These are phyloP conservation scores for Lachancea quebecensis DNA, from an alignment of 805 yeast species.

Conservation along the genomic window DNA sequence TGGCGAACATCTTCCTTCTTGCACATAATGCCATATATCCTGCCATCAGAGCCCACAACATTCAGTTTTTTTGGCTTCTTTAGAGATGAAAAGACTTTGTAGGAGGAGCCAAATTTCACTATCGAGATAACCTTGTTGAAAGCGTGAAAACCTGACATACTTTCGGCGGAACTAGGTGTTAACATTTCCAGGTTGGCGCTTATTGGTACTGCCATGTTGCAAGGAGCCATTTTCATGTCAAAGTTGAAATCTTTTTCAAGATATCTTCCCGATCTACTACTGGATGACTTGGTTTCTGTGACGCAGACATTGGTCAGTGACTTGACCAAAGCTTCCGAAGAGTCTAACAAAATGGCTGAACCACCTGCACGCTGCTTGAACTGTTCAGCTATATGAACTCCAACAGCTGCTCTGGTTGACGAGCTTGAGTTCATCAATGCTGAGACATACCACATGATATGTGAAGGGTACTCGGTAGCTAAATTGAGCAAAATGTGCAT, in stretches of 20 bases:
- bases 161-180: slow-evolving; percentile 46
- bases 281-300: slow-evolving; percentile 18
- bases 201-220: slow-evolving; percentile 65
- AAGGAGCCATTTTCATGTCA: slow-evolving; percentile 37
- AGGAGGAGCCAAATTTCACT: slow-evolving; percentile 57
- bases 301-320: slow-evolving; percentile 23
- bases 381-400: slow-evolving; percentile 38
- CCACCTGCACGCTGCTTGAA: slow-evolving; percentile 14
- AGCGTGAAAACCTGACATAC: slow-evolving; percentile 37
- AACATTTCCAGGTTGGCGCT: slow-evolving; percentile 60
- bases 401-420: slow-evolving; percentile 39
- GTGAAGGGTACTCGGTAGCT: slow-evolving; percentile 63
- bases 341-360: slow-evolving; percentile 14
- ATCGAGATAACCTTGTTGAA: slow-evolving; percentile 48
- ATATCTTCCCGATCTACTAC: slow-evolving; percentile 26
- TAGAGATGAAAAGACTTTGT: slow-evolving; percentile 68
- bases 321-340: slow-evolving; percentile 19
- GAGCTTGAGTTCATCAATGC: slow-evolving; percentile 58
- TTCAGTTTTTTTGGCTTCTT: slow-evolving; percentile 80
- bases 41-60: slow-evolving; percentile 72
- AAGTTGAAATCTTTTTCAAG: slow-evolving; percentile 38
- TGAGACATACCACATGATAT: slow-evolving; percentile 68
- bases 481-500: slow-evolving; percentile 51
- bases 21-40: slow-evolving; percentile 66
- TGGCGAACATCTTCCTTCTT: slow-evolving; percentile 91